A percentile compares a stretch with the other conserved stretches of the same genome.
These are phyloP conservation scores for Lipomyces yamadae DNA, from an alignment of 805 yeast genomes.

Conservation along the genomic window DNA sequence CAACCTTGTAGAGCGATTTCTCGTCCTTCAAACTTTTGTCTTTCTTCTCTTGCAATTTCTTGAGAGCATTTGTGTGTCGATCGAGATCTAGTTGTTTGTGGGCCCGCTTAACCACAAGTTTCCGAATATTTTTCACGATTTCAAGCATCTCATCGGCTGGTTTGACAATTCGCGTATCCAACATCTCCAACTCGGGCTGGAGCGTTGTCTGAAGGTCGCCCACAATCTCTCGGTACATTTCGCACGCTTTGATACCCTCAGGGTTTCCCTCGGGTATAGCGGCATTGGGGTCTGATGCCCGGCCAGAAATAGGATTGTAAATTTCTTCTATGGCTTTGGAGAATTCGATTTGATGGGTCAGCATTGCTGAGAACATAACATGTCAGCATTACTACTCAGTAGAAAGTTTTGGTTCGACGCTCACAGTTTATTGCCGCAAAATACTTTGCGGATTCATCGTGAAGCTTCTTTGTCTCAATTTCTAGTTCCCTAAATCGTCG, in stretches of 20 bases:
- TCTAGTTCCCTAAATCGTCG: slow-evolving; percentile 94
- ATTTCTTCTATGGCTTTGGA: slow-evolving; percentile 95
- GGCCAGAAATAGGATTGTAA: slow-evolving; percentile 94
- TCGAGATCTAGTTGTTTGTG: slow-evolving; percentile 95
- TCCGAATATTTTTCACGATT: slow-evolving; percentile 80
- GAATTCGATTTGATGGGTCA: slow-evolving; percentile 90
- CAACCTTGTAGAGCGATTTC: slow-evolving; percentile 84
- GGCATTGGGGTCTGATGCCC: slow-evolving; percentile 86
- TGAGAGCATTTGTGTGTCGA: slow-evolving; percentile 71
- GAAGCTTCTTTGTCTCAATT: slow-evolving; percentile 81
- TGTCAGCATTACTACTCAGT: neutral
- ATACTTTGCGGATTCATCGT: slow-evolving; percentile 88
- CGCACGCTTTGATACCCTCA: slow-evolving; percentile 93
- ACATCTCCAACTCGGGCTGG: slow-evolving; percentile 90
- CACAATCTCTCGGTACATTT: slow-evolving; percentile 86
- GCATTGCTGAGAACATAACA: slow-evolving; percentile 65
- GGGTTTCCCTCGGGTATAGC: slow-evolving; percentile 91
- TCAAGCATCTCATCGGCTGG: slow-evolving; percentile 91
- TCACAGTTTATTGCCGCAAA: slow-evolving; percentile 83
- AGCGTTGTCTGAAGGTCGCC: slow-evolving; percentile 81
- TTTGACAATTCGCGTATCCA: slow-evolving; percentile 83
- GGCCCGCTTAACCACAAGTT: slow-evolving; percentile 93
- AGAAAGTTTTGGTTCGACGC: neutral
- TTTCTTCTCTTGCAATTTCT: slow-evolving; percentile 78
- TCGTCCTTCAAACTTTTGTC: slow-evolving; percentile 88